Conservation (phyloP, 768 basidiomycete species). For the Kondoa subrosea region DNA sequence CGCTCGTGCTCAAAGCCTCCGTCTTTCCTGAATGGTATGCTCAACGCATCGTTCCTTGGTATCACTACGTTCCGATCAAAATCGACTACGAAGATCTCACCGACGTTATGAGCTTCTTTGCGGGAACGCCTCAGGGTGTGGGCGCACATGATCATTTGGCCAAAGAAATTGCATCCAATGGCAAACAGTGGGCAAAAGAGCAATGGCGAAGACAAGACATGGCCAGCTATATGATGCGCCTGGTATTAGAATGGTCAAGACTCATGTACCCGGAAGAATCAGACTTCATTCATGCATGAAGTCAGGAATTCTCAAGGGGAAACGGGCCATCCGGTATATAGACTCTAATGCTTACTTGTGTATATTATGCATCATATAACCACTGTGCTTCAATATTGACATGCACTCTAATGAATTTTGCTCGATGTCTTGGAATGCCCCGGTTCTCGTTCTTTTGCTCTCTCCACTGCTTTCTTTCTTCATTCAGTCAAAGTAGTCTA, state of each 20-base stretch:
- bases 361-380: too few relatives aligned
- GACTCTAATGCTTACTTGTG: too few relatives aligned
- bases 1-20: constrained; percentile 68
- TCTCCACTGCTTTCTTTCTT: too few relatives aligned
- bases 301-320: too few relatives aligned
- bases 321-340: too few relatives aligned
- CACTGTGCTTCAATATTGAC: too few relatives aligned
- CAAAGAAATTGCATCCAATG: constrained; percentile 42
- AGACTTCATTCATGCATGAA: too few relatives aligned
- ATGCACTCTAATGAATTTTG: too few relatives aligned
- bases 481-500: too few relatives aligned
- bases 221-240: constrained; percentile 36
- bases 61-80: constrained; percentile 29
- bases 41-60: constrained; percentile 56
- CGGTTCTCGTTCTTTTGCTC: too few relatives aligned
- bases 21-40: constrained; percentile 65
- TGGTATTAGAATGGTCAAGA: constrained; percentile 24
- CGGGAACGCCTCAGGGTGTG: constrained; percentile 45
- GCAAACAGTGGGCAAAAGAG: constrained; percentile 30
- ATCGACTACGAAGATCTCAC: constrained; percentile 36
- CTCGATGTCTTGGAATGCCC: too few relatives aligned
- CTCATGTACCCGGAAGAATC: constrained; percentile 24
- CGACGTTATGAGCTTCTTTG: constrained; percentile 57
- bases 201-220: constrained; percentile 27
- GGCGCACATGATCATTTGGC: constrained; percentile 48